Evolutionary conservation across 2,329 filamentous ascomycete genomes (phyloP).

Genomic region (Seiridium unicorne): DNA sequence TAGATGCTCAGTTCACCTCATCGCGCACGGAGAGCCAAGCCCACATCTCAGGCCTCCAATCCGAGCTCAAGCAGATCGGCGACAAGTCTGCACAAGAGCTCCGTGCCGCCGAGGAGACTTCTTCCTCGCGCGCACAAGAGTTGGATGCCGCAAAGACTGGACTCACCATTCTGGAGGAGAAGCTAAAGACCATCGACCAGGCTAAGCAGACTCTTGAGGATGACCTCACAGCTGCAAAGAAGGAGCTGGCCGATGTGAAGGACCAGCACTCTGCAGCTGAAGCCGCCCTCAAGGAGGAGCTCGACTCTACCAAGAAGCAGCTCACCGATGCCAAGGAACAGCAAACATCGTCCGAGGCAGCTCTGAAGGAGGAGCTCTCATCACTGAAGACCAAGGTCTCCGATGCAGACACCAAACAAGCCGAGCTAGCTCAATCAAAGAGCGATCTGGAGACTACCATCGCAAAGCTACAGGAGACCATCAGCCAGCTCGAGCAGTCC

Average conservation of each 20-base stretch:
- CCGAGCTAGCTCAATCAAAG: neutral
- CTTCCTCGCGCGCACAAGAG: constrained; percentile 17
- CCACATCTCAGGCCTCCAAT: constrained; percentile 31
- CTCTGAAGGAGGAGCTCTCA: neutral
- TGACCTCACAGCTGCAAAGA: constrained; percentile 30
- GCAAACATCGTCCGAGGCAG: neutral
- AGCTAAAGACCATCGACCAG: constrained; percentile 31
- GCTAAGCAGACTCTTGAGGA: constrained; percentile 31
- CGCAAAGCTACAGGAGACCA: constrained; percentile 8
- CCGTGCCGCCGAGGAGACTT: constrained; percentile 3
- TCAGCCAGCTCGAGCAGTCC: constrained; percentile 3
- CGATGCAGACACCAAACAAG: constrained; percentile 2
- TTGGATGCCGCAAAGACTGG: constrained; percentile 16
- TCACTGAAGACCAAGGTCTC: neutral
- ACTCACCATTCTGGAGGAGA: constrained; percentile 11
- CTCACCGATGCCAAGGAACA: neutral
- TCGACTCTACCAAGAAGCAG: constrained; percentile 17
- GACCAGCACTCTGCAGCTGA: constrained; percentile 31
- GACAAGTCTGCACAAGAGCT: neutral
- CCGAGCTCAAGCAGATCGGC: constrained; percentile 22
- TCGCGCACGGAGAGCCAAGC: constrained; percentile 30
- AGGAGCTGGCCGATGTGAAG: constrained; percentile 31
- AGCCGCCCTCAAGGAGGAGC: constrained; percentile 19
- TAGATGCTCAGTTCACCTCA: constrained; percentile 27
- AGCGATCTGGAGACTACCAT: constrained; percentile 10